These are phyloP conservation scores for Starmera amethionina DNA, from an alignment of 805 yeast genomes.

Conservation along the genomic window DNA sequence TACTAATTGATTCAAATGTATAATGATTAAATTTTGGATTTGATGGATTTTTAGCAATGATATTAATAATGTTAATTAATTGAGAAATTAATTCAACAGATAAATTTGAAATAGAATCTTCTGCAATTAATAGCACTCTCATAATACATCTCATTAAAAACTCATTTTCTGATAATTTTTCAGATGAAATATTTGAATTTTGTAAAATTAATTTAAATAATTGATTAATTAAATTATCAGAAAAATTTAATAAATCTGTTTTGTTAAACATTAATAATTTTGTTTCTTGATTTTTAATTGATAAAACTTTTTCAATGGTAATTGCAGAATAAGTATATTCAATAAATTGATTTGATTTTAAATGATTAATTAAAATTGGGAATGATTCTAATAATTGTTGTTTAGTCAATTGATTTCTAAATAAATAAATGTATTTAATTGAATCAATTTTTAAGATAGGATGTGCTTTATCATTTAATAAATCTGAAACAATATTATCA, in stretches of 20 bases:
- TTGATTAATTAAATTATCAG: conserved; percentile 50
- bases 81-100: conserved; percentile 45
- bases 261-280: conserved; percentile 57
- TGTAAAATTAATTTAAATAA: conserved; percentile 58
- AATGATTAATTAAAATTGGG: conserved; percentile 66
- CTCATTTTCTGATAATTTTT: conserved; percentile 90
- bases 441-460: conserved; percentile 89
- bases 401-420: conserved; percentile 88
- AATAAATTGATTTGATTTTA: conserved; percentile 59
- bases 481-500: conserved; percentile 72
- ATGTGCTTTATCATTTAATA: conserved; percentile 46
- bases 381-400: conserved; percentile 71
- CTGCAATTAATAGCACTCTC: conserved; percentile 69
- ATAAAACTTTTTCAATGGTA: conserved; percentile 79
- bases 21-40: conserved; percentile 92
- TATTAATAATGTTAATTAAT: conserved; percentile 55
- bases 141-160: conserved; percentile 82
- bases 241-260: conserved; percentile 56
- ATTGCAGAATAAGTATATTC: conserved; percentile 92
- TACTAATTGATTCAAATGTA: conserved; percentile 80
- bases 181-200: conserved; percentile 54
- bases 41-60: conserved; percentile 82
- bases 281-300: conserved; percentile 55
- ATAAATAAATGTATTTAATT: conserved; percentile 78
- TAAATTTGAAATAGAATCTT: conserved; percentile 45